Percentiles rank a stretch among this genome's conserved stretches.
phyloP scores from a whole-genome alignment of 129 eudicot genomes.

The Flaveria linearis region DNA sequence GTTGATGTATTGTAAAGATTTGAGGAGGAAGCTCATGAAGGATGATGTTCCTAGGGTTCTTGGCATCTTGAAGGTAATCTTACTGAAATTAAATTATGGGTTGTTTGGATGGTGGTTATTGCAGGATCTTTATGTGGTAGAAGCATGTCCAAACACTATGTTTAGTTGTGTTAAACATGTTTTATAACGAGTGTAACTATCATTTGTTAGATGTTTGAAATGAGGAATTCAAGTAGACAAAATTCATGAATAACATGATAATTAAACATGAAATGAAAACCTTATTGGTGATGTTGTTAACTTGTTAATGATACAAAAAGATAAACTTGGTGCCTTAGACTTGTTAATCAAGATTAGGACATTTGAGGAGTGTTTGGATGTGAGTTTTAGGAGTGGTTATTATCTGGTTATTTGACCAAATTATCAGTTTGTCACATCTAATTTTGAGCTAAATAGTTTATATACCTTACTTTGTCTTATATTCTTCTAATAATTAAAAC shows the following conservation, averaged over 20 bases:
- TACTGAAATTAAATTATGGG: neutral
- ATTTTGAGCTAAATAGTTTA: neutral
- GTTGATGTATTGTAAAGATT: slow-evolving; percentile 88
- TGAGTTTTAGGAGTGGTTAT: neutral
- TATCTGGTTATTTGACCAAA: neutral
- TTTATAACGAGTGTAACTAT: neutral
- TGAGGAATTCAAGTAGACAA: neutral
- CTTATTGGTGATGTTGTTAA: neutral
- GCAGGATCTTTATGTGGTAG: neutral
- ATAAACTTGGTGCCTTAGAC: neutral
- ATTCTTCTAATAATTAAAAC: neutral
- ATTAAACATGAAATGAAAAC: neutral
- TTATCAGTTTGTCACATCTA: neutral
- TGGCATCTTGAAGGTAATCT: slow-evolving; percentile 80
- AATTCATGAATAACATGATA: too few relatives aligned
- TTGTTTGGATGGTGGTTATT: neutral
- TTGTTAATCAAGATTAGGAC: neutral
- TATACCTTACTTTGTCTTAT: neutral
- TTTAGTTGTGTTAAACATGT: neutral
- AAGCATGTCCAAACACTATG: neutral
- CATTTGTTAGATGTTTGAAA: slow-evolving; percentile 8
- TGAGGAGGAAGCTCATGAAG: slow-evolving; percentile 75
- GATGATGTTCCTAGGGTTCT: slow-evolving; percentile 85
- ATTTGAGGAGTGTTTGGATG: neutral
- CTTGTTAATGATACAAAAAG: neutral